A percentile compares a stretch with the other conserved stretches of the same genome.
phyloP scores from a whole-genome alignment of 2,329 filamentous ascomycete genomes.

The Pestalotiopsis sp. region DNA sequence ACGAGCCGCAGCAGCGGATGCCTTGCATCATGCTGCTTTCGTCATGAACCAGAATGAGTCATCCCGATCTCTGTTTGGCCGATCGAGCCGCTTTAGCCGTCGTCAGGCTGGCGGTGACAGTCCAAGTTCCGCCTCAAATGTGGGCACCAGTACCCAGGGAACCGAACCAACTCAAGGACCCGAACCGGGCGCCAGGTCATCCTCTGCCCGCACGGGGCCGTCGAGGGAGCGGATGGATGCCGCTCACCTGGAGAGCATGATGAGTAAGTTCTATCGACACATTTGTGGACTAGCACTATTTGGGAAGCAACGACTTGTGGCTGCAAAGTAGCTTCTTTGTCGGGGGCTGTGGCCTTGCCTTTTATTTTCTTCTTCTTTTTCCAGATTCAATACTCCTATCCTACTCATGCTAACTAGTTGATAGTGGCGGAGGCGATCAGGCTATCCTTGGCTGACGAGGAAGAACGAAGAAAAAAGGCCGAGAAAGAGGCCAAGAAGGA shows the following conservation, averaged over 20 bases:
- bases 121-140: constrained; percentile 22
- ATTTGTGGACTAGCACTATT: background rate
- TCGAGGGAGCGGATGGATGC: constrained; percentile 32
- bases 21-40: constrained; percentile 92
- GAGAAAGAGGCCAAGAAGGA: constrained; percentile 84
- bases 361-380: background rate
- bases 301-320: background rate
- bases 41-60: constrained; percentile 67
- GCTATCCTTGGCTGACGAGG: constrained; percentile 85
- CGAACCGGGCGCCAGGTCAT: constrained; percentile 33
- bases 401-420: background rate
- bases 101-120: constrained; percentile 44
- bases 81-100: constrained; percentile 56
- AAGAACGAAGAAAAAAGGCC: constrained; percentile 83
- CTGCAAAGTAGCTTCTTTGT: background rate
- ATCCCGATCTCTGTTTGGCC: constrained; percentile 51
- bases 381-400: background rate
- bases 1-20: constrained; percentile 88
- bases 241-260: constrained; percentile 88
- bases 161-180: constrained; percentile 19
- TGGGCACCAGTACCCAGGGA: constrained; percentile 23
- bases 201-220: constrained; percentile 26
- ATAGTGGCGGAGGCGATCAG: constrained; percentile 86
- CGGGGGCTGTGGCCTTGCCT: background rate
- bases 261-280: constrained; percentile 51